phyloP scores from a whole-genome alignment of 805 yeast species.

The Lipomyces yamadae region DNA sequence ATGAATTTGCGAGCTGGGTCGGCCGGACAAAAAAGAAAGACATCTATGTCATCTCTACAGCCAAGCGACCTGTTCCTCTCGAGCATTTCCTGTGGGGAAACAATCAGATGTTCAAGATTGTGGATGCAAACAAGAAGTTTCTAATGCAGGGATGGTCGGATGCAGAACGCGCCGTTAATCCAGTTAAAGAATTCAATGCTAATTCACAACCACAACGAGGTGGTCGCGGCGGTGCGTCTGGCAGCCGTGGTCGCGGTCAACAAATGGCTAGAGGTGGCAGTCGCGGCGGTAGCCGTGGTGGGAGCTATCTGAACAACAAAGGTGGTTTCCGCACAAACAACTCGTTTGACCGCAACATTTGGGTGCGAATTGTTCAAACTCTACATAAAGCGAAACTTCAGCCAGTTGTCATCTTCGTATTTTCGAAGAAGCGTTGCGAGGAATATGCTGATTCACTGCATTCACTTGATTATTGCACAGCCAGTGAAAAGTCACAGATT shows the following conservation, averaged over 20 bases:
- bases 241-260: constrained; percentile 42
- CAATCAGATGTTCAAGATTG: constrained; percentile 68
- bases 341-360: constrained; percentile 78
- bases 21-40: constrained; percentile 96
- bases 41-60: constrained; percentile 93
- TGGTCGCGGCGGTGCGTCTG: constrained; percentile 45
- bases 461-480: constrained; percentile 76
- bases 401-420: constrained; percentile 93
- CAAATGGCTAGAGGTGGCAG: constrained; percentile 46
- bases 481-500: constrained; percentile 86
- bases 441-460: constrained; percentile 82
- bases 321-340: constrained; percentile 53
- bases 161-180: constrained; percentile 45
- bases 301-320: constrained; percentile 41
- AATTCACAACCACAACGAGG: constrained; percentile 39
- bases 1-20: constrained; percentile 97
- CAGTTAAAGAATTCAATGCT: constrained; percentile 41
- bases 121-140: constrained; percentile 75
- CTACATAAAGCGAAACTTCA: constrained; percentile 70
- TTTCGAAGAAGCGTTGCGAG: constrained; percentile 91
- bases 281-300: constrained; percentile 48
- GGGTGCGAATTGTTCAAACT: constrained; percentile 74
- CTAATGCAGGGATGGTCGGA: constrained; percentile 54
- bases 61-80: constrained; percentile 94
- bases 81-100: constrained; percentile 88